Base-by-base conservation (phyloP, 2,329 filamentous ascomycete species). In the Claviceps humidiphila region DNA sequence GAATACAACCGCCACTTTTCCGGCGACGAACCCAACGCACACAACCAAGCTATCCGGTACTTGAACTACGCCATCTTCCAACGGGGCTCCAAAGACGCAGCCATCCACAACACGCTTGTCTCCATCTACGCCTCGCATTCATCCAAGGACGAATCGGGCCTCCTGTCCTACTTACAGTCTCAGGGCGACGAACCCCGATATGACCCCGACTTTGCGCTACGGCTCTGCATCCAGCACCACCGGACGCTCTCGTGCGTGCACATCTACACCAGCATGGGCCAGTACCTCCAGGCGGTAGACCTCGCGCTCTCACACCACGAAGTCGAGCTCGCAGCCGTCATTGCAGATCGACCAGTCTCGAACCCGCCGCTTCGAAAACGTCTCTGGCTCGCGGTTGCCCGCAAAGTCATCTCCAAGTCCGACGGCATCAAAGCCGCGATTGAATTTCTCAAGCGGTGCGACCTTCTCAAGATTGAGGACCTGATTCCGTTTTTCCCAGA, bases 401-500 rank as follows among this genome's bases (percentile, higher is more conserved):
- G 89, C 64, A 95, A 91, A 63, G 93, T 97, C 49, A 96, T 98
- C 58, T 83, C 82, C 1, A 82, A 90, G 57, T 86, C 82, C 6
- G 85, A 85, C 54, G 87, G 89, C 50, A 96, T 97, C 75, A 96
- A 89, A 69, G 79, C 85, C 37, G 93, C 93, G 2, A 95, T 98
- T 58, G 88, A 94, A 56, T 96, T 98, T 63, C 76, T 97, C 13
- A 88, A 89, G 59, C 84, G 89, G 9, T 96, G 91, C 65, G 89
- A 96, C 55, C 76, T 97, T 13, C 79, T 98, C 48, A 85, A 86
- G 57, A 98, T 98, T 57, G 93, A 98, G 70, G 93, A 98, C 62
- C 71, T 98, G 34, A 97, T 98, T 42, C 93, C 93, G 0, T 96
- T 98, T 73, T 98, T 98, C 70, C 93, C 93, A 0, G 93, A 98